Percentiles rank a stretch among this genome's conserved stretches.
phyloP scores from a whole-genome alignment of 1,284 basidiomycete genomes.

The Heterobasidion irregulare region DNA sequence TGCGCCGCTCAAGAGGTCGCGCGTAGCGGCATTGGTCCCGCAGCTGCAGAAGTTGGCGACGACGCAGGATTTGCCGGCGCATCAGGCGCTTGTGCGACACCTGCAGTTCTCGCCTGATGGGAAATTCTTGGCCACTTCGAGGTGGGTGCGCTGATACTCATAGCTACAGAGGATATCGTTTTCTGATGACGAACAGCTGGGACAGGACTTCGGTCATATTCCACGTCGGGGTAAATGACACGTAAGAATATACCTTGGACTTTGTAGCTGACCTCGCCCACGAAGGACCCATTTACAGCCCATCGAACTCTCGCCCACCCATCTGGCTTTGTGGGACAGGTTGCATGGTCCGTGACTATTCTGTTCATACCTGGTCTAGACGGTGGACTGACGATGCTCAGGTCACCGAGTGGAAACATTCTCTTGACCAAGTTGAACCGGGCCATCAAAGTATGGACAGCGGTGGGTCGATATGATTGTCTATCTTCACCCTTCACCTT shows the following conservation, averaged over 20 bases:
- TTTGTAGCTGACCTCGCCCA: not conserved
- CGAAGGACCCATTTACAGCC: slow-evolving; percentile 45
- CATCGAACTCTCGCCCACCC: slow-evolving; percentile 66
- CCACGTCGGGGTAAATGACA: slow-evolving; percentile 45
- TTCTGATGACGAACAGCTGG: slow-evolving; percentile 41
- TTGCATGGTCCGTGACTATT: slow-evolving; percentile 49
- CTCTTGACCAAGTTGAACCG: slow-evolving; percentile 61
- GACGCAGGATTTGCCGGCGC: slow-evolving; percentile 55
- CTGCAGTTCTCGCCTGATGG: slow-evolving; percentile 69
- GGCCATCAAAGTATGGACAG: slow-evolving; percentile 72
- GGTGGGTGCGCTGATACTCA: slow-evolving; percentile 25
- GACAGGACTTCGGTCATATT: slow-evolving; percentile 71
- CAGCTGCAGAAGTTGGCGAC: slow-evolving; percentile 47
- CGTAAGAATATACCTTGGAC: slow-evolving; percentile 10
- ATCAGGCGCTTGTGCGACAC: slow-evolving; percentile 59
- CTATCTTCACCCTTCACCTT: not conserved
- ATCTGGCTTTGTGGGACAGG: slow-evolving; percentile 70
- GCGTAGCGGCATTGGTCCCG: slow-evolving; percentile 48
- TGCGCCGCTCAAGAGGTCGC: slow-evolving; percentile 38
- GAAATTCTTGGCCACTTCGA: slow-evolving; percentile 62
- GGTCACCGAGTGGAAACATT: slow-evolving; percentile 58
- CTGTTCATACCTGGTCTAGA: slow-evolving; percentile 2
- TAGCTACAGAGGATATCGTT: not conserved
- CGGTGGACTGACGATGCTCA: slow-evolving; percentile 16
- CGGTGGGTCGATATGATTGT: slow-evolving; percentile 30